A percentile compares a stretch with the other conserved stretches of the same genome.
phyloP scores from a whole-genome alignment of 192 early-diverging fungal species.

The Linderina pennispora region DNA sequence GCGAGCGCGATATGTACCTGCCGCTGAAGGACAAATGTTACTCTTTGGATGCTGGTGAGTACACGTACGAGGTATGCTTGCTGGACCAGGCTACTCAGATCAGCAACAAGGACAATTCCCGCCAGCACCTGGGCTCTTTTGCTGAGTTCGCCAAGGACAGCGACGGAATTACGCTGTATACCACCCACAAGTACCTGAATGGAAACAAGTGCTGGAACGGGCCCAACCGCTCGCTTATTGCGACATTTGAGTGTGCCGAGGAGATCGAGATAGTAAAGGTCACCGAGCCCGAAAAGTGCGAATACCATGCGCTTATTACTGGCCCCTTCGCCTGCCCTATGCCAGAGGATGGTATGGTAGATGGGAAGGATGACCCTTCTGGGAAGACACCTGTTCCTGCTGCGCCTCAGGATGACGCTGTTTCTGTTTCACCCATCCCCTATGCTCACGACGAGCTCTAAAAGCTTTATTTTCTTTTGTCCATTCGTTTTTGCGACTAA shows the following conservation, averaged over 20 bases:
- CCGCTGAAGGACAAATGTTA: slow-evolving; percentile 65
- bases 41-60: slow-evolving; percentile 52
- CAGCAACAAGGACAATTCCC: slow-evolving; percentile 51
- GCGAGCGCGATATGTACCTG: slow-evolving; percentile 62
- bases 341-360: background rate
- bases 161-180: background rate
- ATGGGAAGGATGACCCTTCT: background rate
- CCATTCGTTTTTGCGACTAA: no score
- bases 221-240: slow-evolving; percentile 70
- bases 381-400: background rate
- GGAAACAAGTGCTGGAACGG: slow-evolving; percentile 96
- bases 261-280: slow-evolving; percentile 64
- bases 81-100: slow-evolving; percentile 73
- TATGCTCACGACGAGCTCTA: background rate
- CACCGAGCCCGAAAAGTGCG: slow-evolving; percentile 89
- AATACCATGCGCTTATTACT: slow-evolving; percentile 70
- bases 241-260: slow-evolving; percentile 68
- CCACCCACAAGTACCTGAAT: slow-evolving; percentile 56
- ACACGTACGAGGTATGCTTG: slow-evolving; percentile 75
- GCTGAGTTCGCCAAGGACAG: slow-evolving; percentile 28
- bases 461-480: no score
- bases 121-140: slow-evolving; percentile 57
- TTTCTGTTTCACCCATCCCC: background rate
- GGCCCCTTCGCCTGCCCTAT: slow-evolving; percentile 75
- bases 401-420: background rate